A percentile compares a stretch with the other conserved stretches of the same genome.
Conservation (phyloP, 768 basidiomycete species). For the Cubamyces lactineus region DNA sequence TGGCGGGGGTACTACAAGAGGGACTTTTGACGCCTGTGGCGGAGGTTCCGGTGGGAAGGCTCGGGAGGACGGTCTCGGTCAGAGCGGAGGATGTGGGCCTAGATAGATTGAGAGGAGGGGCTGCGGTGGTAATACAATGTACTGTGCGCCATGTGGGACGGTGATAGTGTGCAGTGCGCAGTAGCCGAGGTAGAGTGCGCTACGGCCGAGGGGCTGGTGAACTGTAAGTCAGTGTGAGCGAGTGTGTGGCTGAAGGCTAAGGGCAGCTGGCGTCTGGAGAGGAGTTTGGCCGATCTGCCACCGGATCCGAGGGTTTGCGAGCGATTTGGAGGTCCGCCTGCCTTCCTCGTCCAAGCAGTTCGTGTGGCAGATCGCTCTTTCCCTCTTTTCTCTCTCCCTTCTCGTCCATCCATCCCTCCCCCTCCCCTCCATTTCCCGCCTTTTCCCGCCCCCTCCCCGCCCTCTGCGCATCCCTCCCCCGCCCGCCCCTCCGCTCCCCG, state of each 20-base stretch:
- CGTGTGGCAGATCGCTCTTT: constrained; percentile 10
- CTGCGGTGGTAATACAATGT: background rate
- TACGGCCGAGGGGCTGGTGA: background rate
- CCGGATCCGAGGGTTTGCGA: constrained; percentile 27
- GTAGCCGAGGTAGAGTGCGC: background rate
- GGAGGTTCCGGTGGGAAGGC: background rate
- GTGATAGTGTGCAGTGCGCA: constrained; percentile 13
- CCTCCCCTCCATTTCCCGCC: constrained; percentile 16
- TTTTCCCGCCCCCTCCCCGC: constrained; percentile 1
- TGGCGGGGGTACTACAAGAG: constrained; percentile 56
- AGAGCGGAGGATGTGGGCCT: background rate
- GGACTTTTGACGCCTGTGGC: constrained; percentile 33
- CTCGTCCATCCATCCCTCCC: constrained; percentile 12
- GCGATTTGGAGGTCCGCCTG: constrained; percentile 25
- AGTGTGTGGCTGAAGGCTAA: background rate
- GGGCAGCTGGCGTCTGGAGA: constrained; percentile 14
- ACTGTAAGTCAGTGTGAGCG: no score
- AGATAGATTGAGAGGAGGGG: background rate
- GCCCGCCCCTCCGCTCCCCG: constrained; percentile 12
- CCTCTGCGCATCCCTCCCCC: constrained; percentile 1
- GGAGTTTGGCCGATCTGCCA: constrained; percentile 19
- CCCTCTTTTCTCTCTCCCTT: constrained; percentile 13
- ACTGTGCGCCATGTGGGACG: background rate
- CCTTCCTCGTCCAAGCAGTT: constrained; percentile 14
- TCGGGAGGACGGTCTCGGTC: constrained; percentile 7